A percentile compares a stretch with the other conserved stretches of the same genome.
Evolutionary conservation across 805 yeast genomes (phyloP).

Genomic region (Cyberlindnera subsufficiens): DNA sequence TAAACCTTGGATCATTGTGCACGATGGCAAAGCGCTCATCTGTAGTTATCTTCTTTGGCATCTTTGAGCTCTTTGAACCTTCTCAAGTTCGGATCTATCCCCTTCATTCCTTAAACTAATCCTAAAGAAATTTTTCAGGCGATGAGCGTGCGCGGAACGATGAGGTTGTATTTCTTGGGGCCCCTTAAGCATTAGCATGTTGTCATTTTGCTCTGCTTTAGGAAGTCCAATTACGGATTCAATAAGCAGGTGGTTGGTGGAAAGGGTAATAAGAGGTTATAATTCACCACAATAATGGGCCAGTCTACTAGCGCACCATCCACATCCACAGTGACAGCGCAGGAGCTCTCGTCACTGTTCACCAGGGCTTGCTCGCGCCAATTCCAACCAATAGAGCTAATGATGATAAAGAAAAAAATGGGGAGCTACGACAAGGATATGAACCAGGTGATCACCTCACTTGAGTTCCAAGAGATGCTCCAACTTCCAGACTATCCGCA

Average conservation of each 20-base stretch:
- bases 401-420: conserved; percentile 23
- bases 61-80: not conserved
- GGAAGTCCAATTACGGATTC: too few relatives aligned
- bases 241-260: too few relatives aligned
- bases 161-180: too few relatives aligned
- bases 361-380: conserved; percentile 27
- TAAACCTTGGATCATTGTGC: conserved; percentile 85
- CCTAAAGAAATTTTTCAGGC: not conserved
- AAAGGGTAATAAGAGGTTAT: too few relatives aligned
- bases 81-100: not conserved
- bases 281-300: conserved; percentile 17
- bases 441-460: conserved; percentile 19
- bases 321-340: conserved; percentile 8
- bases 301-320: conserved; percentile 14
- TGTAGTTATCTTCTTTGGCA: conserved; percentile 27
- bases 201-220: too few relatives aligned
- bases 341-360: conserved; percentile 24
- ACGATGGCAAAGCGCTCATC: conserved; percentile 80
- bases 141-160: too few relatives aligned
- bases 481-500: conserved; percentile 29
- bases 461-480: conserved; percentile 27
- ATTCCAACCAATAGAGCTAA: conserved; percentile 30
- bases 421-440: conserved; percentile 18
- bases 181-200: too few relatives aligned
- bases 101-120: not conserved